phyloP scores from a whole-genome alignment of 345 rosid species.

The Triadica sebifera region DNA sequence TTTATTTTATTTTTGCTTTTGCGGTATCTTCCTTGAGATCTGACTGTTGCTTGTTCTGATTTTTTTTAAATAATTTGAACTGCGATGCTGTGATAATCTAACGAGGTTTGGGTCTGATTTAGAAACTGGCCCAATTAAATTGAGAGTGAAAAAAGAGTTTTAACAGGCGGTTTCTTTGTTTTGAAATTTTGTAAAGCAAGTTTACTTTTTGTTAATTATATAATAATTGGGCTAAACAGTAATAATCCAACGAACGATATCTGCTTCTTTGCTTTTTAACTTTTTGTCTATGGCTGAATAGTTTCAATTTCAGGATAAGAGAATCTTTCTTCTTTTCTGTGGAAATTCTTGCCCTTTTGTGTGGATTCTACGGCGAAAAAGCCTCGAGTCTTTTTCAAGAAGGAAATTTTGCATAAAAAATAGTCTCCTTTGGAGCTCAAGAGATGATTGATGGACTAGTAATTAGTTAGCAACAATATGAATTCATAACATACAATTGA shows the following conservation, averaged over 20 bases:
- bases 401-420: too few species aligned
- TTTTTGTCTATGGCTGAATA: not conserved
- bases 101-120: not conserved
- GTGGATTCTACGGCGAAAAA: too few species aligned
- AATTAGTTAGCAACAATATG: not conserved
- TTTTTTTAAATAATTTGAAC: not conserved
- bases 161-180: not conserved
- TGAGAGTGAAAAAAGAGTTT: not conserved
- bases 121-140: too few species aligned
- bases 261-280: not conserved
- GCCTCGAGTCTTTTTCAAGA: not conserved
- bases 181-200: conserved; percentile 7
- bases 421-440: too few species aligned
- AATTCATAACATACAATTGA: too few species aligned
- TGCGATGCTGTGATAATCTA: not conserved
- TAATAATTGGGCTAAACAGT: not conserved
- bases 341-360: too few species aligned
- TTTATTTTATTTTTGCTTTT: not conserved
- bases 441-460: too few species aligned
- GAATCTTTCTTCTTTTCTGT: too few species aligned
- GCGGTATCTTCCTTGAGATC: not conserved
- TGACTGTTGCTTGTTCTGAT: not conserved
- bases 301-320: not conserved
- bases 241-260: too few species aligned
- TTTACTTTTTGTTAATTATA: conserved; percentile 1